A percentile compares a stretch with the other conserved stretches of the same genome.
Conservation (phyloP, 495 filamentous ascomycete genomes). For the Apiosordaria backusii region DNA sequence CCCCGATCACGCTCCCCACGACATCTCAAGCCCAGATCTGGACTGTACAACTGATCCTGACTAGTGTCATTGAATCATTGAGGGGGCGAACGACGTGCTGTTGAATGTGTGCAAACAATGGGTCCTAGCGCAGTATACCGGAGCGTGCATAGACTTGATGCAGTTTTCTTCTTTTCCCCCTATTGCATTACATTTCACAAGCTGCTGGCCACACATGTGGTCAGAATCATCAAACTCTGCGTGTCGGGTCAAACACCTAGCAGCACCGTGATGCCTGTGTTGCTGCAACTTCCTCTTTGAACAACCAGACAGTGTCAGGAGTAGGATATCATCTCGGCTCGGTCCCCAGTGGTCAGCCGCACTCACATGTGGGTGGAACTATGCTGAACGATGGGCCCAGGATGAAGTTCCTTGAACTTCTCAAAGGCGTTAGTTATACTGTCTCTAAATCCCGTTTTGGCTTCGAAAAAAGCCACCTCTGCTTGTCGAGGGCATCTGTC, state of each 20-base stretch:
- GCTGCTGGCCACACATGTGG: background rate
- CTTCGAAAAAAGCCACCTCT: no score
- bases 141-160: background rate
- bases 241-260: background rate
- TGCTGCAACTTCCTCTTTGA: background rate
- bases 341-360: no score
- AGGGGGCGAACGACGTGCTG: background rate
- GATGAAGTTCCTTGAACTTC: no score
- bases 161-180: background rate
- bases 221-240: background rate
- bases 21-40: background rate
- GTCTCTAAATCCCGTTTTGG: no score
- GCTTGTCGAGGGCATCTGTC: no score
- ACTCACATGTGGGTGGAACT: no score
- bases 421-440: no score
- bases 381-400: no score
- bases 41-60: background rate
- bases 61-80: background rate
- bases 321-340: background rate
- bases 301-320: background rate
- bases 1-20: background rate
- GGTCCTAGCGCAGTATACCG: background rate
- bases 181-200: background rate
- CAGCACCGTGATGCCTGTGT: background rate
- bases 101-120: background rate